Conservation (phyloP, 495 filamentous ascomycete genomes). For the Aspergillus heteromorphus region DNA sequence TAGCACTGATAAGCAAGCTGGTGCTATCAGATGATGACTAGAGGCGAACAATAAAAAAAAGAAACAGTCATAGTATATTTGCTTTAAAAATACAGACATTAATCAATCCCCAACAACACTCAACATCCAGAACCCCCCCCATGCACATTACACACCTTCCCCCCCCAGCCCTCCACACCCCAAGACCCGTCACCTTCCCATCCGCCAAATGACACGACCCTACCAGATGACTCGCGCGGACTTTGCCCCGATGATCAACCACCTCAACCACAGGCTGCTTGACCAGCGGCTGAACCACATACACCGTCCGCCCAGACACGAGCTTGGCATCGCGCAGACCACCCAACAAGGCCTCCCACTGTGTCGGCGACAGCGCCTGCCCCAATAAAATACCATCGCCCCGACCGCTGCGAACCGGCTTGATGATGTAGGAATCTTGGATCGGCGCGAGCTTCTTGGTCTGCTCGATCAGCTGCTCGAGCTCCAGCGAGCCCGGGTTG, state of each 20-base stretch:
- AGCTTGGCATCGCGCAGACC: slow-evolving; percentile 6
- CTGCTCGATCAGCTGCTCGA: slow-evolving; percentile 1
- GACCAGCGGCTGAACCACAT: slow-evolving; percentile 21
- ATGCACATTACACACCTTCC: slow-evolving; percentile 6
- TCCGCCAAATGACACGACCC: slow-evolving; percentile 18
- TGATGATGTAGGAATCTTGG: slow-evolving; percentile 28
- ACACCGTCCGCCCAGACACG: slow-evolving; percentile 3
- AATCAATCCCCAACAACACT: neutral
- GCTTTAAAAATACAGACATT: too few relatives aligned
- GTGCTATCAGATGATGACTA: too few relatives aligned
- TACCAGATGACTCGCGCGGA: slow-evolving; percentile 8
- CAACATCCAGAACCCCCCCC: neutral
- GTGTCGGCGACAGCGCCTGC: slow-evolving; percentile 17
- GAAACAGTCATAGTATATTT: too few relatives aligned
- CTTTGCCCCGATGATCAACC: neutral
- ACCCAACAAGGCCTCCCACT: slow-evolving; percentile 17
- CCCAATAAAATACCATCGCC: slow-evolving; percentile 35
- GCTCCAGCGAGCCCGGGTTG: slow-evolving; percentile 10
- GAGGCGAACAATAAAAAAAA: too few relatives aligned
- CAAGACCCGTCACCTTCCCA: slow-evolving; percentile 12
- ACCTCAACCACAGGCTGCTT: slow-evolving; percentile 15
- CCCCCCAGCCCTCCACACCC: slow-evolving; percentile 10
- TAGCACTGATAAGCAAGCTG: neutral
- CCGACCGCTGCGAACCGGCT: slow-evolving; percentile 25
- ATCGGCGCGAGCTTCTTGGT: neutral